Base-by-base conservation (phyloP, 2,329 filamentous ascomycete species). In the Achaetomium macrosporum region DNA sequence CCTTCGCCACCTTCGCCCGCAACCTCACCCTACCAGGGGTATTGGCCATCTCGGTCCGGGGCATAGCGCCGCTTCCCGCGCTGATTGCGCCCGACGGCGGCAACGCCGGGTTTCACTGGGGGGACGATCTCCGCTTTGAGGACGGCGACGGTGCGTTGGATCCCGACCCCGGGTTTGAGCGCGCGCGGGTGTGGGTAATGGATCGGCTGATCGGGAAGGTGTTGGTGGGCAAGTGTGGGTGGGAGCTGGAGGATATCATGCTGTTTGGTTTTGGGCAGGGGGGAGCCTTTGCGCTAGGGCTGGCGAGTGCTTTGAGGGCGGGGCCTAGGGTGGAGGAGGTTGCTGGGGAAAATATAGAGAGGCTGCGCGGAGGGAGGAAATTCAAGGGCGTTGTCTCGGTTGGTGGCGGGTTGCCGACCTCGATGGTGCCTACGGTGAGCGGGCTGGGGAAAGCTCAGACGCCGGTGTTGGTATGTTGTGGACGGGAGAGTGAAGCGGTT, bases 11-110 rank as follows among this genome's bases (percentile, higher is more conserved):
- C 42, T 86, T 95, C 56, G 88, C 84, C 17, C 74, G 75, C 52
- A 82, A 81, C 60, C 71, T 95, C 56, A 75, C 78, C 56, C 80
- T 95, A 3, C 89, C 90, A 0, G 87, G 90, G 63, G 90, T 90
- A 48, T 78, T 84, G 52, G 83, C 83, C 62, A 79, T 96, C 50
- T 80, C 88, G 7, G 73, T 95, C 40, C 86, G 87, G 64, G 90
- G 84, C 0, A 83, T 86, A 0, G 76, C 76, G 20, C 79, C 81
- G 0, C 73, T 95, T 5, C 87, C 88, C 42, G 70, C 91, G 5
- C 76, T 83, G 2, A 83, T 82, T 29, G 45, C 4, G 59, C 19
- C 31, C 15, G 13, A 62, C 57, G 29, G 58, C 57, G 12, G 62
- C 58, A 33, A 59, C 7, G 60, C 53, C 3, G 69, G 77, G 50